A percentile compares a stretch with the other conserved stretches of the same genome.
Evolutionary conservation across 352 stramenopile genomes (phyloP).

Genomic region (Pythium utonaiense): DNA sequence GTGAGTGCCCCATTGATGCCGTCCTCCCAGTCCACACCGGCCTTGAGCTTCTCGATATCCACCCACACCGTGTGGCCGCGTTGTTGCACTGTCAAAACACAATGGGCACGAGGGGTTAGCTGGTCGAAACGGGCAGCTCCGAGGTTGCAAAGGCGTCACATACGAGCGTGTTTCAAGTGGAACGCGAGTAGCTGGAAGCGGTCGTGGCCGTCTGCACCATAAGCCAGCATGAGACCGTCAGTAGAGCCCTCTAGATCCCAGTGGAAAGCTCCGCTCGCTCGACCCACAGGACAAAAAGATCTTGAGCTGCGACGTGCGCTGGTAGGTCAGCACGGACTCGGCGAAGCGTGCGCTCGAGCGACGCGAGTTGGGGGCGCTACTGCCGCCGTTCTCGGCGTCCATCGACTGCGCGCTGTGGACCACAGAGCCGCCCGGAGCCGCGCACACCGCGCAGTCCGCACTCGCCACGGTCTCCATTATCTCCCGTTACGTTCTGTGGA

Average conservation of each 20-base stretch:
- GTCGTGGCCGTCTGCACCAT: conserved; percentile 58
- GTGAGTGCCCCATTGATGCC: conserved; percentile 59
- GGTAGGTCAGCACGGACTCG: conserved; percentile 28
- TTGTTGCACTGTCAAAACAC: conserved; percentile 39
- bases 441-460: conserved; percentile 13
- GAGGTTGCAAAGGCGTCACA: not conserved
- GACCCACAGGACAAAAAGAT: conserved; percentile 71
- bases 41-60: conserved; percentile 63
- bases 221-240: not conserved
- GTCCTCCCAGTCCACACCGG: conserved; percentile 73
- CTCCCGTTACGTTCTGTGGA: not conserved
- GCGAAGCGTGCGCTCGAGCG: not conserved
- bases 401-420: conserved; percentile 12
- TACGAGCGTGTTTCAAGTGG: conserved; percentile 61
- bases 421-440: not conserved
- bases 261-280: not conserved
- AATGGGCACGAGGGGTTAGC: not conserved
- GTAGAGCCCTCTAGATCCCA: not conserved
- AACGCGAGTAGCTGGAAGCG: conserved; percentile 69
- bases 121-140: not conserved
- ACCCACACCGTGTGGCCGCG: conserved; percentile 69
- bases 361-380: not conserved
- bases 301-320: conserved; percentile 45
- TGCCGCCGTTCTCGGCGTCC: not conserved
- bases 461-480: not conserved